phyloP scores from a whole-genome alignment of 768 basidiomycete species.

The Butyriboletus loyo region DNA sequence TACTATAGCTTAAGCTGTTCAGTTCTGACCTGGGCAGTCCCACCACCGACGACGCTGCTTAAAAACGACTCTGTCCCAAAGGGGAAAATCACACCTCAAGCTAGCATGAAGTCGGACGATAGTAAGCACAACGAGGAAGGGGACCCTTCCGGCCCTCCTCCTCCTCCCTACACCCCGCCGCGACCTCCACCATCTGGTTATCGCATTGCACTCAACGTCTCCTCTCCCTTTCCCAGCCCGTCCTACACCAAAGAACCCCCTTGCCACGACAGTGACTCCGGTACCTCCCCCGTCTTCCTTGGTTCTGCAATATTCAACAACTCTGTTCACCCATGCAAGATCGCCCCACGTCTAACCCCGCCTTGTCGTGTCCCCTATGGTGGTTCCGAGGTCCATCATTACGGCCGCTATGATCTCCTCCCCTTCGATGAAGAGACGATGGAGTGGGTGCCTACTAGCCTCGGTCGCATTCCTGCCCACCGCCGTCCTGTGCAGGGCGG shows the following conservation, averaged over 20 bases:
- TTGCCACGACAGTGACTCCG: constrained; percentile 56
- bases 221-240: constrained; percentile 38
- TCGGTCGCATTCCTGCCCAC: constrained; percentile 58
- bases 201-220: constrained; percentile 51
- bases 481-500: constrained; percentile 67
- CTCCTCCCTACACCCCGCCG: constrained; percentile 19
- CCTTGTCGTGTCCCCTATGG: constrained; percentile 60
- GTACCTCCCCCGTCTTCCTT: constrained; percentile 54
- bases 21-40: neutral
- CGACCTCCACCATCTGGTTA: constrained; percentile 60
- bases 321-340: constrained; percentile 83
- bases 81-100: neutral
- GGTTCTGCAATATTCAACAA: constrained; percentile 67
- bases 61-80: too few relatives aligned
- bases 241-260: constrained; percentile 48
- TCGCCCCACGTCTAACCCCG: constrained; percentile 55
- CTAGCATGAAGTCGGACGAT: constrained; percentile 11
- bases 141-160: neutral
- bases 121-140: constrained; percentile 4
- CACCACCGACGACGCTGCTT: neutral
- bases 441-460: constrained; percentile 67
- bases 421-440: constrained; percentile 65
- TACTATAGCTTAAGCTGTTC: neutral
- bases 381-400: constrained; percentile 56
- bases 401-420: constrained; percentile 70